phyloP scores from a whole-genome alignment of 345 rosid genomes.

The Salix brachista region DNA sequence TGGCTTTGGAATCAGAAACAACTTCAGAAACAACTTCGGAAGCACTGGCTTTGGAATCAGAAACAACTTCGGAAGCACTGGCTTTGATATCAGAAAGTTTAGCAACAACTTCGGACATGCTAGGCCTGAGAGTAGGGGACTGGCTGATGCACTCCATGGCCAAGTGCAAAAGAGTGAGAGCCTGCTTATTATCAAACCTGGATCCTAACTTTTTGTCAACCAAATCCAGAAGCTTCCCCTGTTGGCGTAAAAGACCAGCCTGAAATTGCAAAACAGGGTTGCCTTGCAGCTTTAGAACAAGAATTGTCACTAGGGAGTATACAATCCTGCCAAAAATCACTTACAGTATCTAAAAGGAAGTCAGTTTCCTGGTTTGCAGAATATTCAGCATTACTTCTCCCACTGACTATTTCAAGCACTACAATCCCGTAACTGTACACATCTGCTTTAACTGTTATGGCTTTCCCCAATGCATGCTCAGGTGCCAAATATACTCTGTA shows the following conservation, averaged over 20 bases:
- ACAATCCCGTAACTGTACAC: conserved; percentile 21
- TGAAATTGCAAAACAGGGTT: background rate
- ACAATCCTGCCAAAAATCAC: background rate
- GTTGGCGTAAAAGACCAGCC: conserved; percentile 3
- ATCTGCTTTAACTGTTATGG: conserved; percentile 15
- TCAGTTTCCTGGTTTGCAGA: background rate
- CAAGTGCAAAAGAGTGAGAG: background rate
- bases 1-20: too few relatives aligned
- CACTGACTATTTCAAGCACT: conserved; percentile 21
- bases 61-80: too few relatives aligned
- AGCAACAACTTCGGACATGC: conserved; percentile 17
- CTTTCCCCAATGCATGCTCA: conserved; percentile 7
- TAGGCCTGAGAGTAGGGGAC: conserved; percentile 19
- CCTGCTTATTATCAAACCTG: background rate
- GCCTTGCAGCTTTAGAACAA: background rate
- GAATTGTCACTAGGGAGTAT: background rate
- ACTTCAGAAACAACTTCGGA: too few relatives aligned
- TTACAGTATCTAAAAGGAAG: conserved; percentile 16
- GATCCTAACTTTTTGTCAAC: conserved; percentile 2
- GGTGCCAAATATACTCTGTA: conserved; percentile 22
- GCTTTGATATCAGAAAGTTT: too few relatives aligned
- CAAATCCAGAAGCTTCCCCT: background rate
- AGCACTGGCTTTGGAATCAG: too few relatives aligned
- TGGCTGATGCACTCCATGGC: conserved; percentile 16
- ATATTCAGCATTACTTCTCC: background rate